Evolutionary conservation across 2,329 filamentous ascomycete genomes (phyloP).

Genomic region (Alternaria conjuncta): DNA sequence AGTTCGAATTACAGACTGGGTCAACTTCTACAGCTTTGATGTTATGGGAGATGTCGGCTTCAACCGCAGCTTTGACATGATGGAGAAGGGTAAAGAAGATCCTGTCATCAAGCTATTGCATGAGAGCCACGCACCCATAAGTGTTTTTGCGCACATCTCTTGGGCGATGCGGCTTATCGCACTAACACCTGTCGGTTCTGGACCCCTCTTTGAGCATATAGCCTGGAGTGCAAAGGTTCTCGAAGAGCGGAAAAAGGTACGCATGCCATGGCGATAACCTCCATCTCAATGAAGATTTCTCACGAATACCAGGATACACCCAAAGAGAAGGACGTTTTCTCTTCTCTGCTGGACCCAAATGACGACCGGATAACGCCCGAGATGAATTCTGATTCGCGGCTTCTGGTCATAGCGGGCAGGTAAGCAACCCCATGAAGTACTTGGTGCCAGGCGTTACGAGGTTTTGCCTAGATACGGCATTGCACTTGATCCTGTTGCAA

Average conservation of each 20-base stretch:
- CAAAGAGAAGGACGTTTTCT: constrained; percentile 37
- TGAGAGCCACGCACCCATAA: constrained; percentile 28
- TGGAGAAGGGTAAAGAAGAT: constrained; percentile 38
- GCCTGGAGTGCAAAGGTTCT: constrained; percentile 32
- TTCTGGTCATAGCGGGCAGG: constrained; percentile 43
- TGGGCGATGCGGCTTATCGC: constrained; percentile 30
- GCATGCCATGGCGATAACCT: neutral
- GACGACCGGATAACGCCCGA: constrained; percentile 27
- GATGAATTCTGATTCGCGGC: constrained; percentile 34
- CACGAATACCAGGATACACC: constrained; percentile 24
- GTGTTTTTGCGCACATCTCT: constrained; percentile 27
- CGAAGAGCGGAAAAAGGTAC: constrained; percentile 35
- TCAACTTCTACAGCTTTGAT: constrained; percentile 55
- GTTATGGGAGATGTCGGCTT: constrained; percentile 57
- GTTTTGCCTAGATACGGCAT: neutral
- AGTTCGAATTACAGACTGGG: constrained; percentile 41
- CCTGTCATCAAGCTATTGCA: constrained; percentile 36
- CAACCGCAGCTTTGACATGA: constrained; percentile 50
- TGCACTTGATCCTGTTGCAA: neutral
- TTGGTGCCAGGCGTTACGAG: neutral
- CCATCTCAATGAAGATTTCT: neutral
- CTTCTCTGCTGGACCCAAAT: constrained; percentile 30
- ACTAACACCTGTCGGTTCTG: constrained; percentile 23
- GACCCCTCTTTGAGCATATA: constrained; percentile 32
- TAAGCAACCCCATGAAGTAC: constrained; percentile 8